Evolutionary conservation across 305 asterid species (phyloP), one percentile per base, ranked within the genome.

Genomic region (Fraxinus nigra): DNA sequence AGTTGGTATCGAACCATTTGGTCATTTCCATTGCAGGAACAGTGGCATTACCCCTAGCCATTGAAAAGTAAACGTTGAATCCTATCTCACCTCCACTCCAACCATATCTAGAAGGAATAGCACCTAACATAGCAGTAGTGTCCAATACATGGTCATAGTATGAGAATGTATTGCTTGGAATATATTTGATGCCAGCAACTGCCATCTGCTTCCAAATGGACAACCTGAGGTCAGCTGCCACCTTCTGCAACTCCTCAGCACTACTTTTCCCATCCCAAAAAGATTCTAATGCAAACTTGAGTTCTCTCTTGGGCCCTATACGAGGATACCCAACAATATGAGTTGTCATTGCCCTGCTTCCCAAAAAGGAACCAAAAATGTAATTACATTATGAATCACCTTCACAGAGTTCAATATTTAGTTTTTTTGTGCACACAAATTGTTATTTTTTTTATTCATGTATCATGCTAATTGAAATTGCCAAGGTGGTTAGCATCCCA

Each of bases 11-110:
- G 3, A 89, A 91, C 94, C 94, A 89, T 83, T 91, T 91, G 77
- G 92, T 91, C 94, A 89, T 91, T 85, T 91, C 94, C 94, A 91
- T 89, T 24, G 94, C 92, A 40, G 94, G 91, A 84, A 91, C 89
- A 54, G 87, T 81, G 77, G 87, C 87, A 46, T 89, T 90, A 40
- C 94, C 94, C 82, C 94, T 90, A 75, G 92, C 94, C 94, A 90
- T 89, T 16, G 94, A 88, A 78, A 90, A 89, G 76, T 89, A 91
- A 67, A 88, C 40, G 51, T 85, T 88, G 35, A 89, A 86, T 63
- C 90, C 90, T 78, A 91, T 88, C 85, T 91, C 94, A 75, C 89
- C 90, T 16, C 92, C 91, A 24, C 20, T 83, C 92, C 92, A 91
- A 83, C 89, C 85, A 35, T 91, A 91, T 86, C 92, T 88, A n/a